These are phyloP conservation scores for Cystobasidium slooffiae DNA, from an alignment of 1,284 basidiomycete genomes.

Conservation along the genomic window DNA sequence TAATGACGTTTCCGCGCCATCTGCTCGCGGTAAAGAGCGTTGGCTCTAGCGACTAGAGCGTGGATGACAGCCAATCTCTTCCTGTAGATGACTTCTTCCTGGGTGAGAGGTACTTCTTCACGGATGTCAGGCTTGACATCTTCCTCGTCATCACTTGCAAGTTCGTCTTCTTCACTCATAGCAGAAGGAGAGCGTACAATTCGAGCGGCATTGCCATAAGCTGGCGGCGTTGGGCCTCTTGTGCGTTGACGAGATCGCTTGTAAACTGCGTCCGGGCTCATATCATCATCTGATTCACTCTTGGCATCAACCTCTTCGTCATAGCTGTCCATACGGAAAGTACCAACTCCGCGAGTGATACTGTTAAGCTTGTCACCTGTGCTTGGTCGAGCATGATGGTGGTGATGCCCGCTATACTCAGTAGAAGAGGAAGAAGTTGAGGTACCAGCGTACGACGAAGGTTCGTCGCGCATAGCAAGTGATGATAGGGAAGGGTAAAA, in stretches of 20 bases:
- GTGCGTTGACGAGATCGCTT: slow-evolving; percentile 40
- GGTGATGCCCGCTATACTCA: not conserved
- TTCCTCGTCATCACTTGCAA: slow-evolving; percentile 5
- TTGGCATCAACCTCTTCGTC: slow-evolving; percentile 24
- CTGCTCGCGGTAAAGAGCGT: slow-evolving; percentile 37
- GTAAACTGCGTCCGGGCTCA: slow-evolving; percentile 30
- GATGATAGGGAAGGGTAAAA: slow-evolving; percentile 37
- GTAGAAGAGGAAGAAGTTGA: slow-evolving; percentile 2
- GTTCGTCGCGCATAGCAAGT: slow-evolving; percentile 23
- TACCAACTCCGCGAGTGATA: slow-evolving; percentile 39
- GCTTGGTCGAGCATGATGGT: slow-evolving; percentile 12
- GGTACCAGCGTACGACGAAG: not conserved
- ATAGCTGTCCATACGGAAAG: slow-evolving; percentile 40
- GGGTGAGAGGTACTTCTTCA: not conserved
- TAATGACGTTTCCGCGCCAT: slow-evolving; percentile 23
- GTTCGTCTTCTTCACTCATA: slow-evolving; percentile 22
- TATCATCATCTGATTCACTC: slow-evolving; percentile 43
- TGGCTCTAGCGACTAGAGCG: slow-evolving; percentile 32
- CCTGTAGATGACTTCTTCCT: slow-evolving; percentile 1
- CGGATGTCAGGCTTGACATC: not conserved
- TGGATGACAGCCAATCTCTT: slow-evolving; percentile 39
- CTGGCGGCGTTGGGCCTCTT: slow-evolving; percentile 18
- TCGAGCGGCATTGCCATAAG: slow-evolving; percentile 1
- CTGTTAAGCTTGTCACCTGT: slow-evolving; percentile 39
- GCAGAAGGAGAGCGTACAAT: slow-evolving; percentile 9